phyloP scores from a whole-genome alignment of 371 early-diverging fungal genomes.

The Gilbertella persicaria region DNA sequence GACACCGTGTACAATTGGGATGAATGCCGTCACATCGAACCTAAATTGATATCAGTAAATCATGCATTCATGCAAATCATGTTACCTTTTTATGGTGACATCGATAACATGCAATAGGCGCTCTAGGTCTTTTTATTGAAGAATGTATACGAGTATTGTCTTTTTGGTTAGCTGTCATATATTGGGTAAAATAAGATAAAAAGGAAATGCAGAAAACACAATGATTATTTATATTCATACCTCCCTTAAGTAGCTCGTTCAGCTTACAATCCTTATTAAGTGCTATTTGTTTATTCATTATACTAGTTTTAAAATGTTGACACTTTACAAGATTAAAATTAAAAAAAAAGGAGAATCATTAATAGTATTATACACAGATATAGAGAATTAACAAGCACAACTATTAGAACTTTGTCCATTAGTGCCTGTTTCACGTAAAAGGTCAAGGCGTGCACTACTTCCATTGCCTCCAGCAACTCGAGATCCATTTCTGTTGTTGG shows the following conservation, averaged over 20 bases:
- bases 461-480: constrained; percentile 20
- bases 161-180: constrained; percentile 4
- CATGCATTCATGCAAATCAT: neutral
- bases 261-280: constrained; percentile 10
- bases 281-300: constrained; percentile 7
- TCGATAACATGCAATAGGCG: constrained; percentile 44
- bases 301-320: neutral
- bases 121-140: constrained; percentile 37
- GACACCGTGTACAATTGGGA: constrained; percentile 45
- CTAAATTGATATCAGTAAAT: constrained; percentile 7
- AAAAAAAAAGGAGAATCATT: constrained; percentile 1
- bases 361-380: neutral
- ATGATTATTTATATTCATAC: neutral
- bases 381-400: constrained; percentile 33
- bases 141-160: constrained; percentile 27
- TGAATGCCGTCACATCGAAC: constrained; percentile 47
- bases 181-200: constrained; percentile 7
- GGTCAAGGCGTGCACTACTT: constrained; percentile 24
- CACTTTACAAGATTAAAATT: constrained; percentile 1
- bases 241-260: constrained; percentile 1
- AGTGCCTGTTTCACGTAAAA: constrained; percentile 27
- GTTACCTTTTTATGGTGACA: constrained; percentile 47
- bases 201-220: neutral
- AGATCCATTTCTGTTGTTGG: constrained; percentile 19
- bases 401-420: constrained; percentile 25